Evolutionary conservation across 257 asterid species (phyloP), one percentile per base, ranked within the genome.

Genomic region (Thymus quinquecostatus): DNA sequence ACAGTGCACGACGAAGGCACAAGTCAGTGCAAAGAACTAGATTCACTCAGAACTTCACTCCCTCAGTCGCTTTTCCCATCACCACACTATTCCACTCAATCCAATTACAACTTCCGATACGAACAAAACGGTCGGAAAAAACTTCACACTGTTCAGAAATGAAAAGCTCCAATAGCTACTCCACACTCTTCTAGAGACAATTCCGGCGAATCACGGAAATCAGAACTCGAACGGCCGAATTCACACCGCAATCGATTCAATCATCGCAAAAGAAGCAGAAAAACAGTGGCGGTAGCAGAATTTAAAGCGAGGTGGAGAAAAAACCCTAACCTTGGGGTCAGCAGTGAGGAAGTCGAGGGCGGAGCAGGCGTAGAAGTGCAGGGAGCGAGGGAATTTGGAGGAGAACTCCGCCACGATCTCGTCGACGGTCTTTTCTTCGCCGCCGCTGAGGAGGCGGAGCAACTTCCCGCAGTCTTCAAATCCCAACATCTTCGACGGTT

Each of bases 261-360:
- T 32, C 27, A 44, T 8, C 13, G 13, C 13, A 34, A 4, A 14
- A 32, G n/a, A n/a, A 38, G 12, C 2, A 43, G n/a, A 69, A 66
- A 21, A 30, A 10, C 13, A 57, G 13, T 51, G 45, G 29, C 5
- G 41, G 53, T 0, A 21, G 59, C 0, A 60, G 47, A 43, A 10
- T 6, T 40, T 10, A 60, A 40, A 40, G 66, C 40, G 40, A 38
- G 8, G 3, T 43, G 48, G 12, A 8, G 59, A 11, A 70, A 21
- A 77, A 79, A 71, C 81, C 85, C 91, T 83, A 81, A 56, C 89
- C 83, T 82, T 77, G 69, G 84, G 77, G 83, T 83, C 88, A 33
- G 90, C 36, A 7, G 86, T 78, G 49, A 94, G 87, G 28, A 88
- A 68, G 66, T 87, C 95, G 71, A 94, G 88, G 44, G 97, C 86